phyloP scores from a whole-genome alignment of 306 rosid genomes.

The Cucumis hystrix region DNA sequence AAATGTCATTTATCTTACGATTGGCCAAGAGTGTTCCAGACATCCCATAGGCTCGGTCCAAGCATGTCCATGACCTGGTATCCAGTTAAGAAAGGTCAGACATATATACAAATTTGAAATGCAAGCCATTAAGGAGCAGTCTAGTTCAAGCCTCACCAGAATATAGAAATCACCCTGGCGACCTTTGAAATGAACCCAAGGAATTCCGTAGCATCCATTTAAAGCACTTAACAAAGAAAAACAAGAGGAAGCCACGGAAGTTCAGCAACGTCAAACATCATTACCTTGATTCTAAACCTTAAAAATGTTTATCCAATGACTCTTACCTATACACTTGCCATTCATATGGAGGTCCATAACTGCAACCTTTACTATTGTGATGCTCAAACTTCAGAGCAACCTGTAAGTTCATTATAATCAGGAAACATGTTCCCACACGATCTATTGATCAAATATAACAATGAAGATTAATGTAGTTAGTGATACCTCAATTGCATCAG shows the following conservation, averaged over 20 bases:
- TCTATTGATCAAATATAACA: slow-evolving; percentile 4
- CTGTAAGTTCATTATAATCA: slow-evolving; percentile 24
- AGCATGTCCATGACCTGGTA: slow-evolving; percentile 93
- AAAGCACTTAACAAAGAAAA: slow-evolving; percentile 34
- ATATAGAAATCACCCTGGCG: slow-evolving; percentile 93
- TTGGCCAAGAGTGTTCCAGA: slow-evolving; percentile 81
- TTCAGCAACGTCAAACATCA: not conserved
- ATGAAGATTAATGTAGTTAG: slow-evolving; percentile 11
- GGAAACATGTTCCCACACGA: slow-evolving; percentile 7
- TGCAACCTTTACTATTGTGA: slow-evolving; percentile 91
- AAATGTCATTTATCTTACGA: slow-evolving; percentile 36
- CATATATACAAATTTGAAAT: slow-evolving; percentile 6
- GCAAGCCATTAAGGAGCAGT: not conserved
- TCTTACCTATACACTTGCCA: slow-evolving; percentile 88
- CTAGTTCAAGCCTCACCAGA: slow-evolving; percentile 51
- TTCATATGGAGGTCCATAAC: slow-evolving; percentile 90
- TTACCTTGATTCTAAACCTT: not conserved
- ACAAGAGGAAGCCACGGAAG: not conserved
- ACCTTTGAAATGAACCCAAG: slow-evolving; percentile 87
- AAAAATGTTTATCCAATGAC: not conserved
- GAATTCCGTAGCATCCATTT: slow-evolving; percentile 88
- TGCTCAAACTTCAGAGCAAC: slow-evolving; percentile 89
- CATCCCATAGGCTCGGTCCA: slow-evolving; percentile 95
- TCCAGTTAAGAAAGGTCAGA: slow-evolving; percentile 21
- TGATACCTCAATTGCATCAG: slow-evolving; percentile 72